Evolutionary conservation across 495 filamentous ascomycete genomes (phyloP), one percentile per base, ranked within the genome.

Genomic region (Trichoderma reesei): DNA sequence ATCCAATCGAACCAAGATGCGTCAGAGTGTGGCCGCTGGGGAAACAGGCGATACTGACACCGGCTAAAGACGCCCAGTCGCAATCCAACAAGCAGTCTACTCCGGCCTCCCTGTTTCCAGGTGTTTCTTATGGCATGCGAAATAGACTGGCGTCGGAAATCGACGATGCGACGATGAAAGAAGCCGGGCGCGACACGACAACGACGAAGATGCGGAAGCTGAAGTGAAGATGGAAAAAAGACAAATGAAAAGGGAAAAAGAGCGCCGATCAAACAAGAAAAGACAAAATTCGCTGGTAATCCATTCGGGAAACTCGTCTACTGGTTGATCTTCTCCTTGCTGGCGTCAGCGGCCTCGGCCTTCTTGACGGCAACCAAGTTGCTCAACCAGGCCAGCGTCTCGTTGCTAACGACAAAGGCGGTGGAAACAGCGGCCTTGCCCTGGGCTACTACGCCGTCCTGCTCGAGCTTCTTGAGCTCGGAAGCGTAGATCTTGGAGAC

Each of bases 351-450:
- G 41, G 76, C 79, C 69, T 90, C 79, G 33, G 81, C 79, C 74
- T 88, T 89, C 75, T 85, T 83, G 46, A 73, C 73, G 65, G 79
- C 76, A 34, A 91, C 67, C 65, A 81, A 80, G 38, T 75, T 75
- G 70, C 76, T 79, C 42, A 90, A 48, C 78, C 79, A 86, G 34
- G 74, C 74, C 65, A 90, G 74, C 26, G 83, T 81, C 73, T 93
- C 90, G 62, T 79, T 79, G 34, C 84, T 85, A 63, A 97, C 77
- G 41, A 90, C 79, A 63, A 96, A 74, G 13, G 87, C 81, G 16
- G 90, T 90, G 56, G 85, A 86, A 67, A 96, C 75, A 14, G 87
- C 72, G 3, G 92, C 91, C 81, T 90, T 92, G 67, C 85, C 83
- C 44, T 80, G 83, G 13, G 86, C 84, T 34, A 89, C 74, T 48